Evolutionary conservation across 768 basidiomycete species (phyloP), one percentile per base, ranked within the genome.

Genomic region (Phaffia australis): DNA sequence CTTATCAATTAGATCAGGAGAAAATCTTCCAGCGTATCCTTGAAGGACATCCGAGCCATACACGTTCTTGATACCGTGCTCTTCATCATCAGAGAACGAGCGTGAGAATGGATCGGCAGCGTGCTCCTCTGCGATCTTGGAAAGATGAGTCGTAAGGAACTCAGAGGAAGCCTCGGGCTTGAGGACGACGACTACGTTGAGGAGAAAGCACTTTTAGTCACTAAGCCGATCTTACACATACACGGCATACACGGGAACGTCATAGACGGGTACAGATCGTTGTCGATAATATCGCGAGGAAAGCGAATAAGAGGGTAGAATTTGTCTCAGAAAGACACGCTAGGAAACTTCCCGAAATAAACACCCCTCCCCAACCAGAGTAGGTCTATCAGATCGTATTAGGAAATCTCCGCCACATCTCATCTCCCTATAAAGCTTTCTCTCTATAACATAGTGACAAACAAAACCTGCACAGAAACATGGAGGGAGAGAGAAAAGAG

Each of bases 11-110:
- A 87, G 85, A 35, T 76, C 73, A 32, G 82, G 77, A 23, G 85
- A 82, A 80, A 97, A 93, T 71, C 77, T 79, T 48, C 90, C 93
- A 27, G 90, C 81, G 75, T 93, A 95, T 50, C 88, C 89, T 66
- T 82, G 83, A 73, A 77, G 70, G 57, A 86, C 76, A 50, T 63
- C 35, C 69, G 83, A 81, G 60, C 85, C 81, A 74, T 90, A 95
- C 73, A 94, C 81, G 72, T 94, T 89, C 65, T 73, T 76, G 66
- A 79, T 69, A 46, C 78, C 78, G 52, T 35, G 54, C 19, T 56
- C 46, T 50, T 46, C 56, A 18, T 66, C 56, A 42, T 25, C 54
- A 5, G 56, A 25, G 56, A 57, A 32, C 56, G 56, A 21, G 27
- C 19, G 5, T 6, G 59, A 19, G 59, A 66, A 54, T 3, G 66